These are phyloP conservation scores for Puccinia triticina DNA, from an alignment of 1,284 basidiomycete genomes.

Conservation along the genomic window DNA sequence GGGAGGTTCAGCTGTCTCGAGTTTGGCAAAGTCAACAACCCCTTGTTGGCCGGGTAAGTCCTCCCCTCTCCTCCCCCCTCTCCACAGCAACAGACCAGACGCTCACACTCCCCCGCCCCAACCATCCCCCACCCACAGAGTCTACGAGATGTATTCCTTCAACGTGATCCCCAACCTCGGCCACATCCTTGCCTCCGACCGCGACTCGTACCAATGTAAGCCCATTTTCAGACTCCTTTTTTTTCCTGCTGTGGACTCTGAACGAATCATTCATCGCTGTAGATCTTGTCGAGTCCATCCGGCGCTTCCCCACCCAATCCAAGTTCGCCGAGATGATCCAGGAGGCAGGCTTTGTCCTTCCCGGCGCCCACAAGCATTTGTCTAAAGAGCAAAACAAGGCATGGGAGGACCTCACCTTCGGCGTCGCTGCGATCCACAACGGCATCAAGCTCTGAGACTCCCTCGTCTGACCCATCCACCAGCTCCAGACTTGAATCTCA, in stretches of 20 bases:
- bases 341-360: slow-evolving; percentile 61
- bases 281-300: slow-evolving; percentile 96
- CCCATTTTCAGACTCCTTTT: not conserved
- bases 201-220: slow-evolving; percentile 79
- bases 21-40: slow-evolving; percentile 91
- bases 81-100: not conserved
- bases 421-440: slow-evolving; percentile 58
- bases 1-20: slow-evolving; percentile 95
- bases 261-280: not conserved
- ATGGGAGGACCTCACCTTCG: slow-evolving; percentile 58
- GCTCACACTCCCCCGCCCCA: not conserved
- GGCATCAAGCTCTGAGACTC: slow-evolving; percentile 55
- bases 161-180: slow-evolving; percentile 91
- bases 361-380: not conserved
- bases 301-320: slow-evolving; percentile 85
- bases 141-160: slow-evolving; percentile 96
- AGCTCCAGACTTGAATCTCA: not conserved
- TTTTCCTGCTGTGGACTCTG: not conserved
- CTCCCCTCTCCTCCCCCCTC: not conserved
- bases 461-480: not conserved
- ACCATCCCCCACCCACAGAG: slow-evolving; percentile 64
- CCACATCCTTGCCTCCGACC: slow-evolving; percentile 91
- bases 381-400: slow-evolving; percentile 52
- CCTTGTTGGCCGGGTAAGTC: slow-evolving; percentile 79
- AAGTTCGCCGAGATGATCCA: slow-evolving; percentile 82